Evolutionary conservation across 176 grass and related monocot species (phyloP), one percentile per base, ranked within the genome.

Genomic region (Alloteropsis semialata): DNA sequence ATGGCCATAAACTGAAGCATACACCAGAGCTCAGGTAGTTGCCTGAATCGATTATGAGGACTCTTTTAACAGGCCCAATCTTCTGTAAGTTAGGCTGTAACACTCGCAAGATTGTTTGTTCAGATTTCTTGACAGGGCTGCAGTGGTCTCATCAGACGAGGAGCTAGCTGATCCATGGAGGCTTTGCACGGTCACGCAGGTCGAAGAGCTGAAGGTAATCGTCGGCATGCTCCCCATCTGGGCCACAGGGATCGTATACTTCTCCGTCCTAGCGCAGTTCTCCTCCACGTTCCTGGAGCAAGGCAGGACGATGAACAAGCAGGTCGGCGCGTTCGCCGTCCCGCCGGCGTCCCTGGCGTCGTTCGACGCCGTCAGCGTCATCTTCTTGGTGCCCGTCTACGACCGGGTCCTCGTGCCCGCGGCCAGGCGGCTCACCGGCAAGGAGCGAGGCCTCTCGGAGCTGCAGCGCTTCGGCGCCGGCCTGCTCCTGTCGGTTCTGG

Each of bases 261-360:
- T 88, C 5, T 70, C 91, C 14, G 94, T 97, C 5, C 90, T 91
- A 58, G 88, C 94, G 54, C 94, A 97, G 77, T 93, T 86, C 62
- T 97, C 94, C 24, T 87, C 89, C 11, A 97, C 92, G 82, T 97
- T 93, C 75, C 69, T 97, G 37, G 94, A 97, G 51, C 94, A 97
- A 75, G 94, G 91, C 21, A 89, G 90, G 84, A 83, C 81, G 29
- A 84, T 97, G 74, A 59, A 93, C 82, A 84, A 55, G 43, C 22
- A 0, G 17, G 58, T 97, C 28, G 88, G 88, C 37, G 48, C 78
- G 30, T 86, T 97, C 69, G 60, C 86, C 63, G 88, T 97, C 42
- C 94, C 94, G 5, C 87, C 94, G 13, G 94, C 94, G 42, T 97
- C 94, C 64, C 84, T 97, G 24, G 88, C 89, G 3, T 91, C 87